These are phyloP conservation scores for Apiospora marii DNA, from an alignment of 2,329 filamentous ascomycete genomes.

Conservation along the genomic window DNA sequence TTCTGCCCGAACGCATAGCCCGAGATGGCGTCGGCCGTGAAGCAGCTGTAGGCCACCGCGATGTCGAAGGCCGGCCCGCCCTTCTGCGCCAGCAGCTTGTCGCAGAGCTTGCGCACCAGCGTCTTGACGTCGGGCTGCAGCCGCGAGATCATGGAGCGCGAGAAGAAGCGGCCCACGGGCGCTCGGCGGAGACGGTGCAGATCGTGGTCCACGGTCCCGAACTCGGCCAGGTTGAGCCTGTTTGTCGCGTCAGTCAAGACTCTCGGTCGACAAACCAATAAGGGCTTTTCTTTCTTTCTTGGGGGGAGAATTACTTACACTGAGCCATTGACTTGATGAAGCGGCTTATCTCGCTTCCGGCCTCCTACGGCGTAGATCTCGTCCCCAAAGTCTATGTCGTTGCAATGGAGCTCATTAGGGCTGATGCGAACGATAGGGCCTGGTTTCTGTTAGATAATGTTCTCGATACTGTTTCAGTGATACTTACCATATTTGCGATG, in stretches of 20 bases:
- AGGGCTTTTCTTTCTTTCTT: no score
- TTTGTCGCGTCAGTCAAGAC: not conserved
- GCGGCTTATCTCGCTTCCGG: conserved; percentile 23
- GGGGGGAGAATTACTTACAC: not conserved
- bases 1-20: conserved; percentile 48
- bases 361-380: conserved; percentile 24
- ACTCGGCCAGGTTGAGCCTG: not conserved
- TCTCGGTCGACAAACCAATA: not conserved
- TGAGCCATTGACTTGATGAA: conserved; percentile 21
- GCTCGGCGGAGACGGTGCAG: conserved; percentile 36
- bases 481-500: conserved; percentile 47
- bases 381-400: conserved; percentile 21
- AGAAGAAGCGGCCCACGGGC: conserved; percentile 39
- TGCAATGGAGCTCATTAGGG: conserved; percentile 25
- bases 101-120: conserved; percentile 28
- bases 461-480: not conserved
- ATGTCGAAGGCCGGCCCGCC: conserved; percentile 15
- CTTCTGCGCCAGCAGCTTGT: conserved; percentile 40
- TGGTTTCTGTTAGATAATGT: not conserved
- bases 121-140: conserved; percentile 34
- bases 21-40: conserved; percentile 48
- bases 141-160: conserved; percentile 42
- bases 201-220: conserved; percentile 36
- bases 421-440: conserved; percentile 25
- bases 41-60: conserved; percentile 34